Conservation (phyloP, 148 eudicot genomes). For the Hydrangea macrophylla region DNA sequence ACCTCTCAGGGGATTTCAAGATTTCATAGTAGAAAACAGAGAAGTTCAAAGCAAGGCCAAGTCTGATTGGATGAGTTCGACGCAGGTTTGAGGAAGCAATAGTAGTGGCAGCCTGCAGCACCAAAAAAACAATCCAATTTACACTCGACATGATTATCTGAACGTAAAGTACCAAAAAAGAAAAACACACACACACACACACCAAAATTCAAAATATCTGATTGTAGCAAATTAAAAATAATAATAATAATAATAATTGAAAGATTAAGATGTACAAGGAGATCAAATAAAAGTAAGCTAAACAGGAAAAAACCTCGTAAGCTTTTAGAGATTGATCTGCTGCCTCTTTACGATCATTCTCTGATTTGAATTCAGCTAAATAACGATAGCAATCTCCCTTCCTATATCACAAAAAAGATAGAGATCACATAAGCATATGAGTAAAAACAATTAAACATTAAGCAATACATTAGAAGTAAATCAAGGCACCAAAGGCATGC, state of each 20-base stretch:
- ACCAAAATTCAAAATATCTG: neutral
- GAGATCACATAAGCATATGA: neutral
- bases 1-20: conserved; percentile 35
- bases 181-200: too few species aligned
- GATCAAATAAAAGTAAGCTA: neutral
- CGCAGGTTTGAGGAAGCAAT: conserved; percentile 29
- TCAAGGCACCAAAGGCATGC: too few species aligned
- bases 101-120: conserved; percentile 33
- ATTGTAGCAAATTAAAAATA: neutral
- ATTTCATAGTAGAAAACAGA: conserved; percentile 38
- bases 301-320: conserved; percentile 29
- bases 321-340: conserved; percentile 45
- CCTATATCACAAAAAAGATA: conserved; percentile 15
- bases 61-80: conserved; percentile 35
- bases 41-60: conserved; percentile 32
- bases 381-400: conserved; percentile 45
- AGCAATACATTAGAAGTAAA: too few species aligned
- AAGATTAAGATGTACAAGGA: neutral
- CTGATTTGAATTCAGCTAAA: conserved; percentile 41
- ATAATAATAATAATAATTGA: neutral
- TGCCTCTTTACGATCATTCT: conserved; percentile 39
- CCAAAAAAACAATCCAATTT: too few species aligned
- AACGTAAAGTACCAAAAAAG: too few species aligned
- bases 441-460: neutral
- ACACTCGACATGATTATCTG: too few species aligned